phyloP scores from a whole-genome alignment of 768 basidiomycete genomes.

The Lepiota venenata region DNA sequence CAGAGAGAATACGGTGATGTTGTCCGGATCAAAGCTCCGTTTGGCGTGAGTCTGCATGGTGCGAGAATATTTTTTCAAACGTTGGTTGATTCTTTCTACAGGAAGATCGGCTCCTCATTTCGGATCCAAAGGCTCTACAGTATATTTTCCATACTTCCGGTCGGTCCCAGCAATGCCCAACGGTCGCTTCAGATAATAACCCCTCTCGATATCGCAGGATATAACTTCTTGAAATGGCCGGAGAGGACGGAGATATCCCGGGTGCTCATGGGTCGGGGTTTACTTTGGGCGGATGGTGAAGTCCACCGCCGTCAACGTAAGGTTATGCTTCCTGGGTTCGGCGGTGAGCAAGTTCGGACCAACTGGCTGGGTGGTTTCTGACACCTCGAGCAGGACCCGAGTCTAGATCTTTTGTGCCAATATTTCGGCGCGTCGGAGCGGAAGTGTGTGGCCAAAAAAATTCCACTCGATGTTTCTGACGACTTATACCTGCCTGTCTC shows the following conservation, averaged over 20 bases:
- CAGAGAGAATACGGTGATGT: constrained; percentile 46
- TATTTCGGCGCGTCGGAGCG: constrained; percentile 42
- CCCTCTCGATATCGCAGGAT: constrained; percentile 29
- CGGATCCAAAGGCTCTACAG: constrained; percentile 58
- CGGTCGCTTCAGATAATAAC: background rate
- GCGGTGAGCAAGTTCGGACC: constrained; percentile 26
- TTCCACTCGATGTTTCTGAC: background rate
- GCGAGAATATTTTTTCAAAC: background rate
- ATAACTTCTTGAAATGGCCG: constrained; percentile 49
- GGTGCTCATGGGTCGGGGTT: constrained; percentile 47
- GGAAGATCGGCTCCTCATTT: constrained; percentile 51
- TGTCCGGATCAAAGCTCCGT: constrained; percentile 46
- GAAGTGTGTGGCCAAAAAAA: constrained; percentile 27
- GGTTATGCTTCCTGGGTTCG: constrained; percentile 54
- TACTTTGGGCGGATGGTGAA: constrained; percentile 57
- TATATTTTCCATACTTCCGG: constrained; percentile 53
- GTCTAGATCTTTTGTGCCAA: constrained; percentile 44
- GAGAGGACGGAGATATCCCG: constrained; percentile 47
- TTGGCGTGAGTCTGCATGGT: constrained; percentile 34
- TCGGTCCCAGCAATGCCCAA: constrained; percentile 10
- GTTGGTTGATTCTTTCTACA: constrained; percentile 18
- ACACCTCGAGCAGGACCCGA: constrained; percentile 30
- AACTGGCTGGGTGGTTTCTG: background rate
- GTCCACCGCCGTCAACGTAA: constrained; percentile 52
- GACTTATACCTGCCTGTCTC: background rate